phyloP scores from a whole-genome alignment of 148 eudicot genomes.

The Drosera capensis region DNA sequence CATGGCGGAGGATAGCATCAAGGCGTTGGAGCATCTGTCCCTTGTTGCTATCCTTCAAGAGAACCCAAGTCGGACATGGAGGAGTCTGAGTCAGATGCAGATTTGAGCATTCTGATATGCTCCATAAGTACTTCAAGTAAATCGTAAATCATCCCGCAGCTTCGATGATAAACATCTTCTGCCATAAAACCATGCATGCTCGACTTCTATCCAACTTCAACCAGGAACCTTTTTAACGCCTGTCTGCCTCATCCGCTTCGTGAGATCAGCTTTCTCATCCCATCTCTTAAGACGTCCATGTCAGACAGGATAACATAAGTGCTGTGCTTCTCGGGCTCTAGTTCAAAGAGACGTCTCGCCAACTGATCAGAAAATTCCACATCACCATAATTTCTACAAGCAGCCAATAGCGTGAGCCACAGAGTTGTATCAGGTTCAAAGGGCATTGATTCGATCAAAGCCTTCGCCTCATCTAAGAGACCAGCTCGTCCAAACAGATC shows the following conservation, averaged over 20 bases:
- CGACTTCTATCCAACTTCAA: slow-evolving; percentile 71
- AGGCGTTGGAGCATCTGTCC: no score
- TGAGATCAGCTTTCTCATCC: slow-evolving; percentile 49
- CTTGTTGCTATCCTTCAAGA: no score
- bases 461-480: slow-evolving; percentile 37
- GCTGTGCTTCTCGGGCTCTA: slow-evolving; percentile 56
- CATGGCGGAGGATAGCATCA: no score
- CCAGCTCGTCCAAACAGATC: slow-evolving; percentile 71
- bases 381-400: slow-evolving; percentile 54
- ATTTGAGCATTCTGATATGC: slow-evolving; percentile 20
- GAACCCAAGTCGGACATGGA: slow-evolving; percentile 5
- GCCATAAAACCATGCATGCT: slow-evolving; percentile 53
- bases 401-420: slow-evolving; percentile 51
- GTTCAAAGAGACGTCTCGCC: slow-evolving; percentile 33
- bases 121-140: slow-evolving; percentile 20
- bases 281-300: slow-evolving; percentile 44
- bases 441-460: slow-evolving; percentile 50
- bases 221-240: slow-evolving; percentile 69
- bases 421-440: slow-evolving; percentile 68
- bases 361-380: slow-evolving; percentile 45
- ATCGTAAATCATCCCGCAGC: slow-evolving; percentile 24
- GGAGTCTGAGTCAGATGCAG: slow-evolving; percentile 8
- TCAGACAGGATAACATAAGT: slow-evolving; percentile 58
- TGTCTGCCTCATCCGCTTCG: slow-evolving; percentile 46
- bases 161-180: slow-evolving; percentile 36